Conservation (phyloP, 2,329 filamentous ascomycete species). For the Myriosclerotinia duriaeana region DNA sequence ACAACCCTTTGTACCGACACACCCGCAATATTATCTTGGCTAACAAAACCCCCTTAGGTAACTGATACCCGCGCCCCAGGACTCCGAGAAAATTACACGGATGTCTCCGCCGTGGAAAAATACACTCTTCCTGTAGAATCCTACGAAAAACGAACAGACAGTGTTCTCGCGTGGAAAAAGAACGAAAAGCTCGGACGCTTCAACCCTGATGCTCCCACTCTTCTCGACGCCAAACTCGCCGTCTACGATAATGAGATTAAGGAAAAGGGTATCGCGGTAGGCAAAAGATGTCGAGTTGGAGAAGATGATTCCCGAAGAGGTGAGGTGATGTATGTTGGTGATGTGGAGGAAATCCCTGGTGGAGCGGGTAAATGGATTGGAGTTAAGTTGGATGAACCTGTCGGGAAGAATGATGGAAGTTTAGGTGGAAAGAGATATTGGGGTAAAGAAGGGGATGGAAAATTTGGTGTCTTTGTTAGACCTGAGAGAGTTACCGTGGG, state of each 20-base stretch:
- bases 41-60: slow-evolving; percentile 54
- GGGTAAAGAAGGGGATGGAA: slow-evolving; percentile 48
- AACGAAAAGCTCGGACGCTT: slow-evolving; percentile 94
- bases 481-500: slow-evolving; percentile 76
- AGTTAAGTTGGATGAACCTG: slow-evolving; percentile 73
- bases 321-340: slow-evolving; percentile 67
- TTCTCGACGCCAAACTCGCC: slow-evolving; percentile 69
- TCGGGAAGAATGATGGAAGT: slow-evolving; percentile 79
- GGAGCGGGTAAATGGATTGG: slow-evolving; percentile 69
- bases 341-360: slow-evolving; percentile 70
- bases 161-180: slow-evolving; percentile 93
- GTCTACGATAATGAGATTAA: slow-evolving; percentile 69
- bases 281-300: slow-evolving; percentile 63
- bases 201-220: slow-evolving; percentile 75
- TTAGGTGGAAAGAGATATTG: slow-evolving; percentile 70
- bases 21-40: not conserved
- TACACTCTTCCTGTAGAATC: slow-evolving; percentile 83
- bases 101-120: slow-evolving; percentile 79
- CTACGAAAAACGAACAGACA: slow-evolving; percentile 84
- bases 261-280: slow-evolving; percentile 63
- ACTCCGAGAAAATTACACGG: slow-evolving; percentile 75
- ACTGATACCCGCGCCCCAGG: slow-evolving; percentile 74
- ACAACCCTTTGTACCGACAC: slow-evolving; percentile 1
- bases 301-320: slow-evolving; percentile 69
- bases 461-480: slow-evolving; percentile 75